These are phyloP conservation scores for Azolla pinnata DNA, from an alignment of 75 land plant species.

Conservation along the genomic window DNA sequence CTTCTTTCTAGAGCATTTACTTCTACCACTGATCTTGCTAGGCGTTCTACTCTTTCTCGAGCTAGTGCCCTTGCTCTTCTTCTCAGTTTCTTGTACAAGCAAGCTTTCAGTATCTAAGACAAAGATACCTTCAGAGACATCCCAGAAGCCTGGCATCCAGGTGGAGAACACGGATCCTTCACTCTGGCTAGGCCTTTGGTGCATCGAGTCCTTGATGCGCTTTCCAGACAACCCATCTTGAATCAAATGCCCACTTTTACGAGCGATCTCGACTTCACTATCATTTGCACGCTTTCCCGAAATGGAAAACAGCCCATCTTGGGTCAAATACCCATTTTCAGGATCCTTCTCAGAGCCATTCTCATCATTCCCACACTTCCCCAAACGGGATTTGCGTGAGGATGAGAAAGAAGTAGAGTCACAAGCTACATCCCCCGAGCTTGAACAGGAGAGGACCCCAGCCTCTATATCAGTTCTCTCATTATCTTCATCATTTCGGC, in stretches of 20 bases:
- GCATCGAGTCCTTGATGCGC: conserved; percentile 15
- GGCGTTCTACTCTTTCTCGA: conserved; percentile 10
- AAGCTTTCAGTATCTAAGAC: conserved; percentile 13
- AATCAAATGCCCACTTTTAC: background rate
- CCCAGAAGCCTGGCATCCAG: conserved; percentile 11
- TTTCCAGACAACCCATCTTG: conserved; percentile 6
- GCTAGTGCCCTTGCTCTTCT: conserved; percentile 1
- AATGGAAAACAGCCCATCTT: too few species aligned
- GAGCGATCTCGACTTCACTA: background rate
- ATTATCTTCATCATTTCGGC: too few species aligned
- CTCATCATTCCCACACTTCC: too few species aligned
- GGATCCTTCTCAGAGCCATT: too few species aligned
- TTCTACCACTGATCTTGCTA: conserved; percentile 13
- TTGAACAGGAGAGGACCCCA: too few species aligned
- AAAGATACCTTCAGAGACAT: conserved; percentile 9
- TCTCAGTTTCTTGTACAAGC: conserved; percentile 8
- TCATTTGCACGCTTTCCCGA: conserved; percentile 16
- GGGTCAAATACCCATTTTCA: too few species aligned
- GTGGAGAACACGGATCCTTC: background rate
- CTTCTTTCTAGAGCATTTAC: conserved; percentile 14
- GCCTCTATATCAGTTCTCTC: too few species aligned
- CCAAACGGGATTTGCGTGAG: too few species aligned
- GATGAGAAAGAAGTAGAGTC: too few species aligned
- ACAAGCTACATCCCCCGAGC: too few species aligned
- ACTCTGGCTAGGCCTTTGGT: background rate